Evolutionary conservation across 495 filamentous ascomycete species (phyloP).

Genomic region (Penicillium malachiteum): DNA sequence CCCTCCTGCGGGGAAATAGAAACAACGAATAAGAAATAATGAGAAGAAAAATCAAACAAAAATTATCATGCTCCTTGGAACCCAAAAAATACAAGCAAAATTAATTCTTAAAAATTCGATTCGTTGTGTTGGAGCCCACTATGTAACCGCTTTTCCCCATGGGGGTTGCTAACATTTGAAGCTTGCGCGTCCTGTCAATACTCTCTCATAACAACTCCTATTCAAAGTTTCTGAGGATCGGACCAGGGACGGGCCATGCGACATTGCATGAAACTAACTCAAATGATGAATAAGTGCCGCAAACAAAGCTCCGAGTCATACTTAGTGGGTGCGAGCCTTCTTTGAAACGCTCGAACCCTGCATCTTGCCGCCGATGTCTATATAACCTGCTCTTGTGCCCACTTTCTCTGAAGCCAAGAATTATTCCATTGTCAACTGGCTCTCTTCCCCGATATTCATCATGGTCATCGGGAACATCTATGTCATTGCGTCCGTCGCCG

Average conservation of each 20-base stretch:
- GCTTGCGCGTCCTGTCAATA: background rate
- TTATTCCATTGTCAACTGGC: background rate
- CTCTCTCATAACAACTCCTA: background rate
- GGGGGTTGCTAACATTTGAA: too few species aligned
- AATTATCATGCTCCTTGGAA: too few species aligned
- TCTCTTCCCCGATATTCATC: background rate
- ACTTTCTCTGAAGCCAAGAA: background rate
- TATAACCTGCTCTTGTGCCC: background rate
- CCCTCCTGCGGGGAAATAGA: background rate
- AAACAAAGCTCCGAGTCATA: too few species aligned
- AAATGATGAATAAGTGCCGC: background rate
- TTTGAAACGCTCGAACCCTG: background rate
- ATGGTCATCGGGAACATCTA: conserved; percentile 56
- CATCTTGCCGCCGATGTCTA: background rate
- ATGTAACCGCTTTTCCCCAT: background rate
- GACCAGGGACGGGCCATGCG: background rate
- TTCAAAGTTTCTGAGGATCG: background rate
- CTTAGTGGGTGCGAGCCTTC: background rate
- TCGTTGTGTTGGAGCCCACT: background rate
- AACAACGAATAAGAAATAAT: background rate
- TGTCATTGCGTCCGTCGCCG: conserved; percentile 69
- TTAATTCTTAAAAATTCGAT: too few species aligned
- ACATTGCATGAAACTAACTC: conserved; percentile 5
- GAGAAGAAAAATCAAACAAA: background rate
- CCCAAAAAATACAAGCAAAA: too few species aligned